phyloP scores from a whole-genome alignment of 2,329 filamentous ascomycete species.

The Bipolaris gigantea region DNA sequence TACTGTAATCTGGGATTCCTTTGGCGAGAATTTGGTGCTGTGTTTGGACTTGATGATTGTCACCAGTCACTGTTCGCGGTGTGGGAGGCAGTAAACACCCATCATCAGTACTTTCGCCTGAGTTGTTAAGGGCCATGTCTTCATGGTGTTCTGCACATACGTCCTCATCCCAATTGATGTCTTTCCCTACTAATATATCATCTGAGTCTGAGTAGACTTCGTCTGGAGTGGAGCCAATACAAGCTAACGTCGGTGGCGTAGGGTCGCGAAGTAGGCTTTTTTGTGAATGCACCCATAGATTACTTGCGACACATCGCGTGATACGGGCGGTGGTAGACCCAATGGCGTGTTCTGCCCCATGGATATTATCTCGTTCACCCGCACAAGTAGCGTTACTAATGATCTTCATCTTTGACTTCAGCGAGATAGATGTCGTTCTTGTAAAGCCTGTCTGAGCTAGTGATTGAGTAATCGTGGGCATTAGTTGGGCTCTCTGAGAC shows the following conservation, averaged over 20 bases:
- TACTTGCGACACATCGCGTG: background rate
- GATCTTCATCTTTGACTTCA: slow-evolving; percentile 21
- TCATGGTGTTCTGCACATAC: background rate
- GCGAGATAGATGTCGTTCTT: slow-evolving; percentile 14
- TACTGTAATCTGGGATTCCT: background rate
- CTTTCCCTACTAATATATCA: slow-evolving; percentile 14
- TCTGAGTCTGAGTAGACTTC: background rate
- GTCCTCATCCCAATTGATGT: background rate
- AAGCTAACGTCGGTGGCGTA: slow-evolving; percentile 3
- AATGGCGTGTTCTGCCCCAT: background rate
- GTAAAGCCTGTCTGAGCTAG: slow-evolving; percentile 17
- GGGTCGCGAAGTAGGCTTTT: background rate
- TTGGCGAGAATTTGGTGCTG: background rate
- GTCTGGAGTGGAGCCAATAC: background rate
- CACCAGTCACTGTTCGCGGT: too few species aligned
- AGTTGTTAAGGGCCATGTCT: background rate
- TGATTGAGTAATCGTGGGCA: slow-evolving; percentile 46
- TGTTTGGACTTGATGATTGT: background rate
- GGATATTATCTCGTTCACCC: background rate
- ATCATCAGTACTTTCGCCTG: background rate
- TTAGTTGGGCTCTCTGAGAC: slow-evolving; percentile 39
- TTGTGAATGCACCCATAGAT: slow-evolving; percentile 14
- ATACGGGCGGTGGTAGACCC: background rate
- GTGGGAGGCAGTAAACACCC: background rate
- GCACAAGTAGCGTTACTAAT: background rate